A percentile compares a stretch with the other conserved stretches of the same genome.
Conservation (phyloP, 2,329 filamentous ascomycete genomes). For the Simplicillium sp. region DNA sequence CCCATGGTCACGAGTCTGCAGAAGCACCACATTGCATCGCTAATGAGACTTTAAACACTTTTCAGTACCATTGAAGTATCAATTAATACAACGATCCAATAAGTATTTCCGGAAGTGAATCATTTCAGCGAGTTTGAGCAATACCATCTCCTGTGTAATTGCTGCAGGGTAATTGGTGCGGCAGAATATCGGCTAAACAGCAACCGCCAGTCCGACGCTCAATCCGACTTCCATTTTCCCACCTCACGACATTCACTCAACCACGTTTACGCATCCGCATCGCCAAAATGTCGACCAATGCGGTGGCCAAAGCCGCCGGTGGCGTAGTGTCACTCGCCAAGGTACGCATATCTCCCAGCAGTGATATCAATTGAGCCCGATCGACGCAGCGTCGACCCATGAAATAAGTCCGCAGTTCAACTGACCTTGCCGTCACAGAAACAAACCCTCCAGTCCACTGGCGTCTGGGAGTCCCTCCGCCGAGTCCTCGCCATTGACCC, state of each 20-base stretch:
- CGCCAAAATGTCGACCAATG: conserved; percentile 52
- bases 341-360: conserved; percentile 31
- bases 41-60: no score
- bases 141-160: no score
- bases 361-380: conserved; percentile 11
- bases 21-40: no score
- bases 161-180: neutral
- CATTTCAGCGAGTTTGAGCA: no score
- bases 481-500: conserved; percentile 72
- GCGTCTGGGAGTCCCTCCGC: conserved; percentile 80
- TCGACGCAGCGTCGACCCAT: neutral
- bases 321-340: conserved; percentile 47
- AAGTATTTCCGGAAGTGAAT: no score
- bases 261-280: conserved; percentile 6
- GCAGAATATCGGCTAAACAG: conserved; percentile 10
- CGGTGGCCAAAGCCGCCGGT: conserved; percentile 44
- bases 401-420: conserved; percentile 5
- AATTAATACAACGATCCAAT: no score
- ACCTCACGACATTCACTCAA: conserved; percentile 8
- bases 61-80: no score
- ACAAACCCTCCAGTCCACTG: conserved; percentile 86
- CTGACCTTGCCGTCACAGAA: conserved; percentile 49
- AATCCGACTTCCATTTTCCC: conserved; percentile 9
- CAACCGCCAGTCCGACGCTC: conserved; percentile 3
- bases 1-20: no score